Evolutionary conservation across 163 green algal genomes (phyloP), one percentile per base, ranked within the genome.

Genomic region (Trebouxiophyceae sp.): DNA sequence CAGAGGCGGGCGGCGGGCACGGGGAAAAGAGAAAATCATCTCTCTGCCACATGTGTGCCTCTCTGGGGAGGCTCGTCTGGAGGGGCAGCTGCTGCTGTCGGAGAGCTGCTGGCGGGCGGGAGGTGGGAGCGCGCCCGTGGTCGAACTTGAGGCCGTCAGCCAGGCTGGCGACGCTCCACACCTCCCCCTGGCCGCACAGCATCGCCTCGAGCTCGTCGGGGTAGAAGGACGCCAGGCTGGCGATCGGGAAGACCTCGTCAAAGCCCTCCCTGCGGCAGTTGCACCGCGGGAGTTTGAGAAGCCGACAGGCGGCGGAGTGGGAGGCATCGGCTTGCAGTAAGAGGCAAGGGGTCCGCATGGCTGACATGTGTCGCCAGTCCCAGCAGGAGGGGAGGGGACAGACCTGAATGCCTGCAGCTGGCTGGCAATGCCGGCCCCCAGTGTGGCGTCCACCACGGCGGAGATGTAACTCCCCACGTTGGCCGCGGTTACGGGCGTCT

Each of bases 201-300:
- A 98, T 75, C 19, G 75, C 73, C 74, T 98, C 92, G 20, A 99
- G 77, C 81, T 99, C 93, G 33, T 95, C 86, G 62, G 93, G 85
- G 60, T 84, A 82, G 69, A 98, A 97, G 59, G 71, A 74, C 28
- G 76, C 57, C 60, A 97, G 81, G 19, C 54, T 54, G 8, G 61
- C 50, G 12, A 94, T 65, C 0, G 78, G 57, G 33, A 87, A 79
- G 46, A 95, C 87, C 70, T 86, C 76, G 12, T 85, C 75, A 72
- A 95, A 93, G 30, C 88, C 87, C 30, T 74, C 67, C 22, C 82
- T 72, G 63, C 62, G 5, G 7, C 12, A 57, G 47, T n/a, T n/a
- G n/a, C n/a, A n/a, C n/a, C n/a, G n/a, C n/a, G n/a, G n/a, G n/a
- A n/a, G n/a, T n/a, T n/a, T n/a, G n/a, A n/a, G n/a, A n/a, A n/a